Base-by-base conservation (phyloP, 352 stramenopile species). In the Globisporangium cylindrosporum region DNA sequence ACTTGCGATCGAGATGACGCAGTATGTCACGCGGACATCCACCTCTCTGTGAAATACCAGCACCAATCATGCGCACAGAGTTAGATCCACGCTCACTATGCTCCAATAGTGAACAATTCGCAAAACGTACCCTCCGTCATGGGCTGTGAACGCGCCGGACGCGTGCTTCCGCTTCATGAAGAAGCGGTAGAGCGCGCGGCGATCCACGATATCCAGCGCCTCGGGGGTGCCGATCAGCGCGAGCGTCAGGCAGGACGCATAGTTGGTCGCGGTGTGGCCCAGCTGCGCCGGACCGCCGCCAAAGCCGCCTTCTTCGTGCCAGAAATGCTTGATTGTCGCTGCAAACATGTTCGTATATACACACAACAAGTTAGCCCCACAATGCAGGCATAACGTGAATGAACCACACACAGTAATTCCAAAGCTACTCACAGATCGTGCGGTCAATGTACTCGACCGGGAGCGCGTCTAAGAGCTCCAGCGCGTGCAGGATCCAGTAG, bases 1-100 rank as follows among this genome's bases (percentile, higher is more conserved):
- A 55, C 82, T 90, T 18, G 94, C 90, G 61, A 99, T 96, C n/a
- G 82, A 92, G 66, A 99, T 80, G 48, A 99, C 89, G 36, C 95
- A 99, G 81, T 99, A 99, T n/a, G 94, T 98, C 48, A 96, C 95
- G 43, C 98, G 90, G 24, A 98, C 94, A 74, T 99, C 97, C 41
- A 98, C 84, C 76, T 99, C 97, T 36, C 95, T 94, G 64, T 70
- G 3, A 27, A 41, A 24, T 34, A 27, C 32, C 10, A 71, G 10
- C 32, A 59, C 27, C 25, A 36, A 12, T 27, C 18, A 55, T 25
- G 22, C 6, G 34, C 5, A 32, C 22, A 27, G 53, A 48, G 57
- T 18, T 49, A 49, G 14, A 10, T 20, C 14, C 7, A 49, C 10
- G 14, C 12, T 7, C 41, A 3, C 5, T 27, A 32, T 32, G 15